phyloP scores from a whole-genome alignment of 306 rosid genomes.

The Dalbergia cochinchinensis region DNA sequence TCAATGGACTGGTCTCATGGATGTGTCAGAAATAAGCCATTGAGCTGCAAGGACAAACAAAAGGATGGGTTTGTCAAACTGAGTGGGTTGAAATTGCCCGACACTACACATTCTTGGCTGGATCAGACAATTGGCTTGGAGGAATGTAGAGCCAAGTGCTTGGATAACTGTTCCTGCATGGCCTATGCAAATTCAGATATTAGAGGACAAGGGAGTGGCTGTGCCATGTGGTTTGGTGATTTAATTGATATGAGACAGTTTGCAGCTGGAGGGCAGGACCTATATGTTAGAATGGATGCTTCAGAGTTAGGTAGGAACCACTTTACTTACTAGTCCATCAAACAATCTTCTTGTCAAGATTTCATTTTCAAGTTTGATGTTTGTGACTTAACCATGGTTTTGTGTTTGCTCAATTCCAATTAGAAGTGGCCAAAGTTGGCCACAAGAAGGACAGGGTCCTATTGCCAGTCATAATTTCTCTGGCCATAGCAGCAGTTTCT shows the following conservation, averaged over 20 bases:
- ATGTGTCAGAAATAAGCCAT: constrained; percentile 46
- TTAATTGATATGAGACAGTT: constrained; percentile 59
- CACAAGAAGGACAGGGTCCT: constrained; percentile 45
- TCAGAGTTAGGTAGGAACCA: constrained; percentile 64
- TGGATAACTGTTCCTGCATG: constrained; percentile 63
- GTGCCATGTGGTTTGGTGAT: constrained; percentile 78
- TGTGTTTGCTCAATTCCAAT: constrained; percentile 35
- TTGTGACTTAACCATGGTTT: constrained; percentile 40
- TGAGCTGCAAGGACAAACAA: constrained; percentile 47
- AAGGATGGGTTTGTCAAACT: constrained; percentile 52
- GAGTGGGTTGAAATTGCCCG: constrained; percentile 63
- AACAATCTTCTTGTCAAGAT: background rate
- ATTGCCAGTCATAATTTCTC: constrained; percentile 38
- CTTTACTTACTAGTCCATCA: background rate
- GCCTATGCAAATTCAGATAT: constrained; percentile 71
- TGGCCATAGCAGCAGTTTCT: constrained; percentile 22
- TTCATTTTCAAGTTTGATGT: background rate
- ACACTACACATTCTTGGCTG: constrained; percentile 64
- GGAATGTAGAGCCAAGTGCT: constrained; percentile 49
- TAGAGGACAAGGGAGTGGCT: constrained; percentile 69
- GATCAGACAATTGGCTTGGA: constrained; percentile 47
- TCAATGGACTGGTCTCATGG: constrained; percentile 54
- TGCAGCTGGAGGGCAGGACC: constrained; percentile 67
- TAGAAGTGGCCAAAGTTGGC: constrained; percentile 30
- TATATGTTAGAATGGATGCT: constrained; percentile 64